Evolutionary conservation across 495 filamentous ascomycete species (phyloP), one percentile per base, ranked within the genome.

Genomic region (Aspergillus avenaceus): DNA sequence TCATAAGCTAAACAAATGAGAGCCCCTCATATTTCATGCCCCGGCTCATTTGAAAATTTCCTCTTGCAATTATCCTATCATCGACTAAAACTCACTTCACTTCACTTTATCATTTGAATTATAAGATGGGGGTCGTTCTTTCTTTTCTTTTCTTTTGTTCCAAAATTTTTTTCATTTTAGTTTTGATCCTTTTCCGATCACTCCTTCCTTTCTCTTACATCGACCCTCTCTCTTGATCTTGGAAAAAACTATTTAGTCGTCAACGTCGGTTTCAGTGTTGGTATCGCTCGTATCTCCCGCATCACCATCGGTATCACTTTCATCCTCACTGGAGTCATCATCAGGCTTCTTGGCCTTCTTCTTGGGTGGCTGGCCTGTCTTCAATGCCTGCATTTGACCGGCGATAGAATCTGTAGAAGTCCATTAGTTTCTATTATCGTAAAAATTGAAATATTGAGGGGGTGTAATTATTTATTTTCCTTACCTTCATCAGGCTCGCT

Each of bases 401-500:
- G 91, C 92, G 60, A 98, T 75, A 2, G 93, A 91, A 72, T 97
- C 93, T 97, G 48, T 29, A 50, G 27, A 25, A 12, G 31, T 54
- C 74, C 1, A 19, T 32, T 53, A 69, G 68, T 64, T 56, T 67
- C 57, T n/a, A n/a, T n/a, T n/a, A n/a, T n/a, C n/a, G n/a, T n/a
- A n/a, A n/a, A n/a, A n/a, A n/a, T n/a, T n/a, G n/a, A n/a, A n/a
- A n/a, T n/a, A n/a, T n/a, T n/a, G n/a, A n/a, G n/a, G n/a, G n/a
- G n/a, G n/a, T n/a, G n/a, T n/a, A n/a, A n/a, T n/a, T n/a, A n/a
- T n/a, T n/a, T n/a, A n/a, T n/a, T n/a, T n/a, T n/a, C 70, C 83
- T 74, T 76, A 95, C 93, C 93, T 75, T 97, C 93, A 62, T 97
- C 93, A 8, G 95, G 92, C 66, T 98, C 93, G 65, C 88, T 95